Evolutionary conservation across 2,329 filamentous ascomycete genomes (phyloP).

Genomic region (Penicillium griseofulvum): DNA sequence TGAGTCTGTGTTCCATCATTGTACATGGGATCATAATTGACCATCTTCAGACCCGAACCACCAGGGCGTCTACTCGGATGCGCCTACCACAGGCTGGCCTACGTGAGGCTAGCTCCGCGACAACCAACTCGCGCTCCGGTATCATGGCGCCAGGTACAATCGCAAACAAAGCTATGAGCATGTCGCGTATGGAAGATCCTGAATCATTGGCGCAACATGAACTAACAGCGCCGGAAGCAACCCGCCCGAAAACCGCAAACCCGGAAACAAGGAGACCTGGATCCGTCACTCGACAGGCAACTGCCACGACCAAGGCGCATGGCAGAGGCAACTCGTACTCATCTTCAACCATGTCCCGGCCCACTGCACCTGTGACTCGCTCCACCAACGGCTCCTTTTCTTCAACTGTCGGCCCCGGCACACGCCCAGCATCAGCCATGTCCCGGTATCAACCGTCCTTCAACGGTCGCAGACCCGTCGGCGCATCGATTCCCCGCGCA

Average conservation of each 20-base stretch:
- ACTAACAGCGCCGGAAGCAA: conserved; percentile 44
- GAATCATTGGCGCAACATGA: conserved; percentile 1
- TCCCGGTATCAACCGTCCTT: conserved; percentile 55
- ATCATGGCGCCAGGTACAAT: conserved; percentile 46
- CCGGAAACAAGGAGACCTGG: conserved; percentile 40
- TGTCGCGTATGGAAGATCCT: conserved; percentile 29
- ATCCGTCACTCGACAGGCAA: conserved; percentile 29
- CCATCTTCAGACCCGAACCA: conserved; percentile 24
- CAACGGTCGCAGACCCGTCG: conserved; percentile 50
- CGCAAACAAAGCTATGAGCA: conserved; percentile 51
- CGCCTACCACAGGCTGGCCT: conserved; percentile 41
- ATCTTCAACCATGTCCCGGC: conserved; percentile 38
- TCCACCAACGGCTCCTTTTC: conserved; percentile 52
- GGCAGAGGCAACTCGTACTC: conserved; percentile 36
- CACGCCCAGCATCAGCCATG: conserved; percentile 46
- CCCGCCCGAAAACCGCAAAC: conserved; percentile 50
- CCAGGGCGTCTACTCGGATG: conserved; percentile 26
- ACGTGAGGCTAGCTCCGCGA: conserved; percentile 52
- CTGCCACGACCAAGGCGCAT: conserved; percentile 45
- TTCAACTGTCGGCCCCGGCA: conserved; percentile 56
- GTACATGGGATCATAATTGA: background rate
- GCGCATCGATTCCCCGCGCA: conserved; percentile 42
- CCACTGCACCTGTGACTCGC: conserved; percentile 45
- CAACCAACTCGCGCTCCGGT: conserved; percentile 52
- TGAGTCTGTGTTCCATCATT: background rate